These are phyloP conservation scores for Podospora pseudopauciseta DNA, from an alignment of 495 filamentous ascomycete genomes.

Conservation along the genomic window DNA sequence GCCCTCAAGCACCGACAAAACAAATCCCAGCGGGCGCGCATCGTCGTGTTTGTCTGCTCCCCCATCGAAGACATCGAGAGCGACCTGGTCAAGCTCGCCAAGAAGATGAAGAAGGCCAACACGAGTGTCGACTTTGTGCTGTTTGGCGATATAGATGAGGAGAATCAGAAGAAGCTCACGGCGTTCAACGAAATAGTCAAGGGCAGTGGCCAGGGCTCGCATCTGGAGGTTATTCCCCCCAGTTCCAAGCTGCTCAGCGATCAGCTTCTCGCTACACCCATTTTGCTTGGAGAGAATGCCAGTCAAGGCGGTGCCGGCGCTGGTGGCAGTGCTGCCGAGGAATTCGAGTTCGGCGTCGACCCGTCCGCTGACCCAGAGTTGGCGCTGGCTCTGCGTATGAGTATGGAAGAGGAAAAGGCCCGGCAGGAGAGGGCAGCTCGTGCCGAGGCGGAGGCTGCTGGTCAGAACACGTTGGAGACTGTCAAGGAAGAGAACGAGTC, in stretches of 20 bases:
- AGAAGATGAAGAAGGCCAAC: conserved; percentile 97
- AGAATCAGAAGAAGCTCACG: conserved; percentile 78
- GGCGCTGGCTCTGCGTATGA: conserved; percentile 93
- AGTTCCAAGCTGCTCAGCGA: conserved; percentile 89
- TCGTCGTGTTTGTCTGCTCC: conserved; percentile 93
- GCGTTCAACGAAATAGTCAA: conserved; percentile 91
- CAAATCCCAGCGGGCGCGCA: conserved; percentile 89
- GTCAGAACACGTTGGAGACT: conserved; percentile 70
- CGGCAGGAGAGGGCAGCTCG: conserved; percentile 76
- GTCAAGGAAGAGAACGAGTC: conserved; percentile 77
- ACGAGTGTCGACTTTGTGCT: conserved; percentile 89
- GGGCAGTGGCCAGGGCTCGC: conserved; percentile 73
- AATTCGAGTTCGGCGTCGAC: conserved; percentile 67
- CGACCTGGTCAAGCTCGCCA: conserved; percentile 80
- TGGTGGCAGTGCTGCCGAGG: conserved; percentile 53
- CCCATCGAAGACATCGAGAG: conserved; percentile 87
- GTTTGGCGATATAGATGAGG: conserved; percentile 90
- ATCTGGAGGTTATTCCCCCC: conserved; percentile 86
- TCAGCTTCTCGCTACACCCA: conserved; percentile 85
- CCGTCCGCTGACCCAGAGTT: conserved; percentile 84
- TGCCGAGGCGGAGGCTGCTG: conserved; percentile 63
- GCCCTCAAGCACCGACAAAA: conserved; percentile 98
- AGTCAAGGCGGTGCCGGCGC: conserved; percentile 44
- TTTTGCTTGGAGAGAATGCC: conserved; percentile 73
- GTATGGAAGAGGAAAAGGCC: conserved; percentile 92